phyloP scores from a whole-genome alignment of 2,329 filamentous ascomycete genomes.

The Harringtonia lauricola region DNA sequence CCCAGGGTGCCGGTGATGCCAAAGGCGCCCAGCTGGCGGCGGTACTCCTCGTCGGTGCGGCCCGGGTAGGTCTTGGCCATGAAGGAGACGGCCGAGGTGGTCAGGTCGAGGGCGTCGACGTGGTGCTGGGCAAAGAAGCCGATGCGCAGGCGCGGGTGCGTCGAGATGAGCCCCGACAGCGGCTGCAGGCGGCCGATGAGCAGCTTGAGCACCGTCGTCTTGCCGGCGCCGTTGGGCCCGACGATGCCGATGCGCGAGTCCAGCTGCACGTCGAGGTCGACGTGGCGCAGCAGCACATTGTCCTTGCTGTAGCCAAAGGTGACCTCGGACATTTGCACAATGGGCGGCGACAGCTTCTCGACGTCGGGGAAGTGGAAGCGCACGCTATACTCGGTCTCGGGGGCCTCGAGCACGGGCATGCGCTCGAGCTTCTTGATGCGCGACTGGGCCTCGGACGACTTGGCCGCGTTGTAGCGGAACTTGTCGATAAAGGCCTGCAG shows the following conservation, averaged over 20 bases:
- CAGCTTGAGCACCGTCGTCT: conserved; percentile 97
- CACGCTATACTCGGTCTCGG: conserved; percentile 89
- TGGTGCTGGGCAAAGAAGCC: conserved; percentile 99
- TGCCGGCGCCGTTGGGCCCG: conserved; percentile 97
- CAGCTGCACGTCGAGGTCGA: conserved; percentile 93
- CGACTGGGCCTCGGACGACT: conserved; percentile 95
- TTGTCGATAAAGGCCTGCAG: conserved; percentile 98
- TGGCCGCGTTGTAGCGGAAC: conserved; percentile 97
- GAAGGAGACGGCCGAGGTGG: conserved; percentile 81
- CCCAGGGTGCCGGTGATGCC: conserved; percentile 90
- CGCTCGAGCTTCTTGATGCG: conserved; percentile 98
- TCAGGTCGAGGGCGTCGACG: conserved; percentile 89
- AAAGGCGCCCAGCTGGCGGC: conserved; percentile 83
- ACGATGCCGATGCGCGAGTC: conserved; percentile 98
- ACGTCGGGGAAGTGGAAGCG: conserved; percentile 97
- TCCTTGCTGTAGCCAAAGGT: conserved; percentile 80
- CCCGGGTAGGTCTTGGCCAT: conserved; percentile 91
- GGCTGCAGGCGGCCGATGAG: conserved; percentile 77
- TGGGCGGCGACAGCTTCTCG: conserved; percentile 92
- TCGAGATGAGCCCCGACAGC: conserved; percentile 70
- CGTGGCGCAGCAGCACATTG: conserved; percentile 68
- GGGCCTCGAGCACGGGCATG: conserved; percentile 84
- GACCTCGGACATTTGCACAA: conserved; percentile 93
- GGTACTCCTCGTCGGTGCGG: conserved; percentile 91
- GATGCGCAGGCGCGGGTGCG: conserved; percentile 77